phyloP scores from a whole-genome alignment of 306 rosid genomes.

The Cucurbita maxima region DNA sequence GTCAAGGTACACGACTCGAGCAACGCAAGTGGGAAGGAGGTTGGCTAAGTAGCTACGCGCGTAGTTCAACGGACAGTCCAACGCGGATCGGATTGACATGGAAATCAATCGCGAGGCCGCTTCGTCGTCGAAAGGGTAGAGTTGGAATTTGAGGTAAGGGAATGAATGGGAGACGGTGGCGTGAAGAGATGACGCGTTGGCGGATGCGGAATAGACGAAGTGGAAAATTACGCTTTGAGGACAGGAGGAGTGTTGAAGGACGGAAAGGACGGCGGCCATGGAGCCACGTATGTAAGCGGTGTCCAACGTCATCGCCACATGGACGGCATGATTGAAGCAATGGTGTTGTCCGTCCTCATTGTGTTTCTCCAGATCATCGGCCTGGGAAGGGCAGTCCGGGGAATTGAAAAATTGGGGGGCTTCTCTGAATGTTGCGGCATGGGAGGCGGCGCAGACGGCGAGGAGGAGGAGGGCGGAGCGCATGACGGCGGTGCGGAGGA shows the following conservation, averaged over 20 bases:
- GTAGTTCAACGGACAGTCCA: conserved; percentile 79
- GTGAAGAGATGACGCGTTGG: conserved; percentile 37
- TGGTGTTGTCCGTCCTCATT: conserved; percentile 9
- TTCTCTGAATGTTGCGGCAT: conserved; percentile 30
- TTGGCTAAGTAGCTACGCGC: conserved; percentile 60
- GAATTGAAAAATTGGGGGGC: conserved; percentile 89
- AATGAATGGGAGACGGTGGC: conserved; percentile 41
- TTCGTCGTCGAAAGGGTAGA: conserved; percentile 44
- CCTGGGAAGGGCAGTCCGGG: conserved; percentile 38
- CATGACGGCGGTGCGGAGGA: neutral
- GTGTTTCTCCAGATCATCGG: conserved; percentile 10
- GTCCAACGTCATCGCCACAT: conserved; percentile 85
- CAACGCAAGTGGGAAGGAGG: conserved; percentile 49
- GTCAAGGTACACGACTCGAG: conserved; percentile 64
- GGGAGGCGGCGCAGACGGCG: neutral
- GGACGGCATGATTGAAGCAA: conserved; percentile 46
- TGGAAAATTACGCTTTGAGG: conserved; percentile 66
- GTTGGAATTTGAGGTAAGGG: conserved; percentile 62
- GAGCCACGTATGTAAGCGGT: conserved; percentile 69
- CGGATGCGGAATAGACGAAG: conserved; percentile 41
- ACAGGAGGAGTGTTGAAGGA: conserved; percentile 74
- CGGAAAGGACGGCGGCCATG: conserved; percentile 79
- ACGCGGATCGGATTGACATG: conserved; percentile 73
- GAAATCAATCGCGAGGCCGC: conserved; percentile 53
- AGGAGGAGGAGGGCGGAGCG: neutral